Percentiles rank a stretch among this genome's conserved stretches.
These are phyloP conservation scores for Ceratocystis variospora DNA, from an alignment of 2,329 filamentous ascomycete genomes.

Conservation along the genomic window DNA sequence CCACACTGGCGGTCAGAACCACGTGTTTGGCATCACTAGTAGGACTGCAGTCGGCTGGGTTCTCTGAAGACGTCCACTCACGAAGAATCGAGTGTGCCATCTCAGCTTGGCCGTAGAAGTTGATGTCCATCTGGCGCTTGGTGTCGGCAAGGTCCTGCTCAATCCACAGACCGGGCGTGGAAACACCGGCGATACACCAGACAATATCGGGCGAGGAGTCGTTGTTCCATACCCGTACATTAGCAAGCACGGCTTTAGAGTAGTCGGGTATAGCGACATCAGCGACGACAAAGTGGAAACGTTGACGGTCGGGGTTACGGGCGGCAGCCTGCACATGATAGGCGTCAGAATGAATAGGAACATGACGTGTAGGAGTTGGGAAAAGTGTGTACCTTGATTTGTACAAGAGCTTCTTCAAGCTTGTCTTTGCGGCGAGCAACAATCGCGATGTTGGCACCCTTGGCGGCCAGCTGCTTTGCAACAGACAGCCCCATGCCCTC, in stretches of 20 bases:
- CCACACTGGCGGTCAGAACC: slow-evolving; percentile 69
- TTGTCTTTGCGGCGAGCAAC: slow-evolving; percentile 65
- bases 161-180: slow-evolving; percentile 61
- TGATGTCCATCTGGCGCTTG: slow-evolving; percentile 74
- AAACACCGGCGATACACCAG: slow-evolving; percentile 75
- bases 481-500: slow-evolving; percentile 78
- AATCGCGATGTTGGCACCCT: slow-evolving; percentile 77
- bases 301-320: slow-evolving; percentile 50
- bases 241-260: slow-evolving; percentile 52
- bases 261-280: slow-evolving; percentile 63
- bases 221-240: slow-evolving; percentile 68
- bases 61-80: slow-evolving; percentile 49
- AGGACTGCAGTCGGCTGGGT: slow-evolving; percentile 23
- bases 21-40: slow-evolving; percentile 50
- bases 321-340: slow-evolving; percentile 39
- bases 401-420: slow-evolving; percentile 52
- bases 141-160: slow-evolving; percentile 55
- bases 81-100: slow-evolving; percentile 68
- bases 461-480: slow-evolving; percentile 59
- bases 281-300: slow-evolving; percentile 70
- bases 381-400: slow-evolving; percentile 43
- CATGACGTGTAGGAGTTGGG: neutral
- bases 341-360: neutral
- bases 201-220: slow-evolving; percentile 64
- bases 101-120: slow-evolving; percentile 78